Percentiles rank a stretch among this genome's conserved stretches.
Conservation (phyloP, 352 stramenopile species). For the Peronosclerospora sorghi region DNA sequence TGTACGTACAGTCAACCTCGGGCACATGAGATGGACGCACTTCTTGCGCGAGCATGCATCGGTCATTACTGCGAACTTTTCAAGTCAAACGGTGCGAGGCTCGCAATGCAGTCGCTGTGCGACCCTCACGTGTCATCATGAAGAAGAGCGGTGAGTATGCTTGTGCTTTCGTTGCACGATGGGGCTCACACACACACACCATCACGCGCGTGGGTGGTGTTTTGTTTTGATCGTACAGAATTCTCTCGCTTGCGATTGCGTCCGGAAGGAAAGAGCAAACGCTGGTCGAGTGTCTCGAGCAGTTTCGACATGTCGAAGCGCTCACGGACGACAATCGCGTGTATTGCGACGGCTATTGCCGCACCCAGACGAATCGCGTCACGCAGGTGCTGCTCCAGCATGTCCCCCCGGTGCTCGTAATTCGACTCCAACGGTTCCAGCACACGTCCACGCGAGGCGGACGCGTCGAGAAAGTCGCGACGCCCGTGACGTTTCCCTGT, state of each 20-base stretch:
- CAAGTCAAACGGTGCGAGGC: constrained; percentile 62
- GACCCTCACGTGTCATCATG: constrained; percentile 56
- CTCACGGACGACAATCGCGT: constrained; percentile 55
- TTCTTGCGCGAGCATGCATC: constrained; percentile 53
- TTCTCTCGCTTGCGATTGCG: constrained; percentile 51
- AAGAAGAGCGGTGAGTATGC: constrained; percentile 30
- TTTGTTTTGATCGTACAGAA: constrained; percentile 14
- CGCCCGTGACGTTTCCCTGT: constrained; percentile 47
- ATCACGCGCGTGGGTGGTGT: too few relatives aligned
- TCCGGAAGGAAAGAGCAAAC: constrained; percentile 29
- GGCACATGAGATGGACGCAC: constrained; percentile 43
- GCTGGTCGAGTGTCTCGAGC: constrained; percentile 41
- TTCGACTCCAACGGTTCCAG: constrained; percentile 68
- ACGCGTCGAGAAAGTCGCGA: constrained; percentile 42
- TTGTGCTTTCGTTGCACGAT: neutral
- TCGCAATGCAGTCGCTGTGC: constrained; percentile 67
- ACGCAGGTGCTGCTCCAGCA: constrained; percentile 68
- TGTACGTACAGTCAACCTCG: constrained; percentile 29
- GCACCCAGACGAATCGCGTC: constrained; percentile 48
- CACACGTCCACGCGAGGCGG: constrained; percentile 23
- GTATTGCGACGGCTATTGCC: constrained; percentile 56
- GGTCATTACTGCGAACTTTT: constrained; percentile 60
- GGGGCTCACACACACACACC: neutral
- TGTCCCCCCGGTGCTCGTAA: constrained; percentile 34
- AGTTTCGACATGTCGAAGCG: constrained; percentile 42